Conservation (phyloP, 805 yeast species). For the Candida xyloterini region DNA sequence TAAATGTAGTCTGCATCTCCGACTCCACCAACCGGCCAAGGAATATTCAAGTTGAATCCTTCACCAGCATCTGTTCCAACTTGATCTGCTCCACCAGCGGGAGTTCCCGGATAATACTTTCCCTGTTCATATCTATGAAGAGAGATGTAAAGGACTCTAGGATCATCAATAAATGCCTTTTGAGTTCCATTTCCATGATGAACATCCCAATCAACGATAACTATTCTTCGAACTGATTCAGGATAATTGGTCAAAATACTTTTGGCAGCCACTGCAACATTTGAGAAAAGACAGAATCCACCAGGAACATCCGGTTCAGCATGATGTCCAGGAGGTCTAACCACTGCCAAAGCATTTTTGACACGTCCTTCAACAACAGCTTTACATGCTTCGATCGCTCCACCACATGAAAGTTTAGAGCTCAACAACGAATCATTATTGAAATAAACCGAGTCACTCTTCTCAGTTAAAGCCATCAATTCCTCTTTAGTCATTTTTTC, state of each 20-base stretch:
- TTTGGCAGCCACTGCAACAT: conserved; percentile 96
- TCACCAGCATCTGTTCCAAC: conserved; percentile 84
- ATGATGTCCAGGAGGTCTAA: conserved; percentile 99
- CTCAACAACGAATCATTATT: conserved; percentile 85
- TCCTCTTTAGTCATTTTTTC: conserved; percentile 73
- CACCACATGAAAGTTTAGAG: conserved; percentile 93
- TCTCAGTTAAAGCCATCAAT: conserved; percentile 77
- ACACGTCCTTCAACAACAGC: conserved; percentile 93
- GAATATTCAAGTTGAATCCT: conserved; percentile 86
- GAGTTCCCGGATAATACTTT: conserved; percentile 89
- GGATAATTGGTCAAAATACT: conserved; percentile 79
- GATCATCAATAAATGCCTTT: conserved; percentile 83
- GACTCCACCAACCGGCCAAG: conserved; percentile 91
- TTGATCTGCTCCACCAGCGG: conserved; percentile 75
- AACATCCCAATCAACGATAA: conserved; percentile 95
- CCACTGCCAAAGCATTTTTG: conserved; percentile 89
- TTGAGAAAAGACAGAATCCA: conserved; percentile 93
- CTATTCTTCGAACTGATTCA: conserved; percentile 78
- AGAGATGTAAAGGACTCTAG: conserved; percentile 86
- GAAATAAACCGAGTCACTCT: conserved; percentile 92
- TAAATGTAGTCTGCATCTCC: conserved; percentile 94
- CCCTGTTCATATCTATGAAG: conserved; percentile 92
- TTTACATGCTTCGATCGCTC: conserved; percentile 92
- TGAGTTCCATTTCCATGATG: conserved; percentile 99
- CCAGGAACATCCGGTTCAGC: conserved; percentile 98